Conservation (phyloP, 495 filamentous ascomycete species). For the Achaetomiella virescens region DNA sequence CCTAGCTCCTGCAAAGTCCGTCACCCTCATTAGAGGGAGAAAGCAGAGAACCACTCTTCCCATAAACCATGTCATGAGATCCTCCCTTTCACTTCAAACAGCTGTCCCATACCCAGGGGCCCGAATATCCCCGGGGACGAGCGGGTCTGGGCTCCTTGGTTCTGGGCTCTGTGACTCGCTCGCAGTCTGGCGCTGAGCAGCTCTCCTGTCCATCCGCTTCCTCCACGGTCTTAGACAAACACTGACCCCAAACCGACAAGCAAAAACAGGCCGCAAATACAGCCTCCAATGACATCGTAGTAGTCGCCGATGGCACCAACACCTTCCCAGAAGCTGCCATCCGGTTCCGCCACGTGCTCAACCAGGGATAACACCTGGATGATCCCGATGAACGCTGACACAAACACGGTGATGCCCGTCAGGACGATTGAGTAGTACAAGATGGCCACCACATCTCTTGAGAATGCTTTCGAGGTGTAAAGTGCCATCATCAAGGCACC, state of each 20-base stretch:
- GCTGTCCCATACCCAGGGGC: neutral
- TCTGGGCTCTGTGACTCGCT: neutral
- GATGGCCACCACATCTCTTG: conserved; percentile 75
- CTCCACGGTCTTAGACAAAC: conserved; percentile 73
- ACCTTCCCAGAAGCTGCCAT: conserved; percentile 80
- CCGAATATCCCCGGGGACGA: neutral
- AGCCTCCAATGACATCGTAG: conserved; percentile 81
- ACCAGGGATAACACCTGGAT: conserved; percentile 78
- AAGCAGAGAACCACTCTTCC: too few species aligned
- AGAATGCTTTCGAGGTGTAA: conserved; percentile 71
- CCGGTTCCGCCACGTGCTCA: conserved; percentile 63
- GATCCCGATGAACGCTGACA: conserved; percentile 76
- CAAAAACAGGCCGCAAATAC: conserved; percentile 77
- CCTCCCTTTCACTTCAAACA: neutral
- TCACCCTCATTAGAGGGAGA: too few species aligned
- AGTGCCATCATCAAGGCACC: conserved; percentile 93
- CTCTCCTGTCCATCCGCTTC: conserved; percentile 32
- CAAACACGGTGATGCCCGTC: conserved; percentile 78
- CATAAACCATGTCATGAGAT: too few species aligned
- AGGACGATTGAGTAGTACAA: conserved; percentile 92
- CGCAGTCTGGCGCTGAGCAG: neutral
- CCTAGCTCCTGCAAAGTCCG: too few species aligned
- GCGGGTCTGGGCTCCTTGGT: neutral
- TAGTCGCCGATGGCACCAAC: conserved; percentile 67
- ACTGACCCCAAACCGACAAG: conserved; percentile 67